phyloP scores from a whole-genome alignment of 306 rosid species.

The Prunus fruticosa region DNA sequence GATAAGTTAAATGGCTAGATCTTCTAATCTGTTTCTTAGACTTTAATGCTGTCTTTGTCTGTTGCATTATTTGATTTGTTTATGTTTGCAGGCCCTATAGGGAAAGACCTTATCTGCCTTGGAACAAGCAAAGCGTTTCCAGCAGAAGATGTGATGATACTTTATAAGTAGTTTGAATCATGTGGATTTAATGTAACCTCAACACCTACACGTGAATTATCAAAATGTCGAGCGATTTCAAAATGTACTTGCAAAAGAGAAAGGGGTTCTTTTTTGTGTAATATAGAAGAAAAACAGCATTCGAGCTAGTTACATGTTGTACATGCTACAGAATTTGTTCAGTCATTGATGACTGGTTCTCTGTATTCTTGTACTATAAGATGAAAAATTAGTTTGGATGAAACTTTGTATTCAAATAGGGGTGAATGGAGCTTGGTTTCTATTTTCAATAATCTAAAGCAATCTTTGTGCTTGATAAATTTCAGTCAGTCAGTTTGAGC shows the following conservation, averaged over 20 bases:
- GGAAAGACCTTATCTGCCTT: conserved; percentile 39
- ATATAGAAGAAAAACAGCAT: neutral
- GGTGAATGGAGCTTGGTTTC: neutral
- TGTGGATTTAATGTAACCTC: conserved; percentile 1
- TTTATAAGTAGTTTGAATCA: neutral
- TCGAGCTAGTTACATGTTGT: neutral
- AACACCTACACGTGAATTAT: neutral
- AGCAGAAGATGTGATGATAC: conserved; percentile 28
- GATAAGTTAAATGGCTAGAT: neutral
- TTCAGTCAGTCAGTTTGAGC: neutral
- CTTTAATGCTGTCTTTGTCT: neutral
- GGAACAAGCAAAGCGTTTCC: conserved; percentile 51
- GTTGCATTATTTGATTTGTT: neutral
- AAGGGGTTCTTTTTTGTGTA: neutral
- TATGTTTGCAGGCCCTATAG: conserved; percentile 44
- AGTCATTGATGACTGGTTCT: neutral
- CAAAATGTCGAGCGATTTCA: neutral
- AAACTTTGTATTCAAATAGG: neutral
- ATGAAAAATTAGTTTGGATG: neutral
- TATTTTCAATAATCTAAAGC: neutral
- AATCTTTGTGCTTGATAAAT: neutral
- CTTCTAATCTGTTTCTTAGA: neutral
- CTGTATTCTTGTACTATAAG: conserved; percentile 3
- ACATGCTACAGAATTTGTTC: neutral
- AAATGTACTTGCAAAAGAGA: neutral